Conservation (phyloP, 805 yeast genomes). For the Teunomyces panamensis region DNA sequence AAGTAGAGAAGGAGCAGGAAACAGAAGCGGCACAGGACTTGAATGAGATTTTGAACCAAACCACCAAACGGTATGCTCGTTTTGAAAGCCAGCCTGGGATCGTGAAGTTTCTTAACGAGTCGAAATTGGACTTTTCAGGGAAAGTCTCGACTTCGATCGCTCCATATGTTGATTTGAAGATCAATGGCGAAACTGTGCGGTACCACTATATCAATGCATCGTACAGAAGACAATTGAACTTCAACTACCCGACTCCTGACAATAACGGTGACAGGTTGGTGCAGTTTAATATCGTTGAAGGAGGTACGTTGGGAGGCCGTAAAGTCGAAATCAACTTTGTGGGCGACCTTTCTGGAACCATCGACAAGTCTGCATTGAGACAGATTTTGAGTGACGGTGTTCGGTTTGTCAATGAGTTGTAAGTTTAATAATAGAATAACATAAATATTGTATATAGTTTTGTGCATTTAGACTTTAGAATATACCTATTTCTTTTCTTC, state of each 20-base stretch:
- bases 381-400: constrained; percentile 22
- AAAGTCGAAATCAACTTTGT: constrained; percentile 48
- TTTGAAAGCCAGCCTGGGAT: constrained; percentile 42
- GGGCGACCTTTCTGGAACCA: constrained; percentile 26
- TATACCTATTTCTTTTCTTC: constrained; percentile 38
- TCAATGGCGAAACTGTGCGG: constrained; percentile 36
- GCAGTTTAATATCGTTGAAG: constrained; percentile 49
- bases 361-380: constrained; percentile 20
- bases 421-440: background rate
- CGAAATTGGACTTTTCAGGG: constrained; percentile 43
- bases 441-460: constrained; percentile 1
- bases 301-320: constrained; percentile 59
- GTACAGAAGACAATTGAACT: constrained; percentile 46
- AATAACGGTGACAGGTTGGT: constrained; percentile 25
- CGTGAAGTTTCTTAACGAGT: constrained; percentile 33
- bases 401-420: constrained; percentile 16
- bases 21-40: constrained; percentile 4
- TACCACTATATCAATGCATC: constrained; percentile 44
- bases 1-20: constrained; percentile 8
- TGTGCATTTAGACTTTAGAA: background rate
- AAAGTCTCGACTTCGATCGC: constrained; percentile 32
- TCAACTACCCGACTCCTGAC: constrained; percentile 23
- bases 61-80: constrained; percentile 24
- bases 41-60: constrained; percentile 16
- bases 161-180: constrained; percentile 33